These are phyloP conservation scores for Pyrenochaeta sp. DNA, from an alignment of 2,329 filamentous ascomycete species.

Conservation along the genomic window DNA sequence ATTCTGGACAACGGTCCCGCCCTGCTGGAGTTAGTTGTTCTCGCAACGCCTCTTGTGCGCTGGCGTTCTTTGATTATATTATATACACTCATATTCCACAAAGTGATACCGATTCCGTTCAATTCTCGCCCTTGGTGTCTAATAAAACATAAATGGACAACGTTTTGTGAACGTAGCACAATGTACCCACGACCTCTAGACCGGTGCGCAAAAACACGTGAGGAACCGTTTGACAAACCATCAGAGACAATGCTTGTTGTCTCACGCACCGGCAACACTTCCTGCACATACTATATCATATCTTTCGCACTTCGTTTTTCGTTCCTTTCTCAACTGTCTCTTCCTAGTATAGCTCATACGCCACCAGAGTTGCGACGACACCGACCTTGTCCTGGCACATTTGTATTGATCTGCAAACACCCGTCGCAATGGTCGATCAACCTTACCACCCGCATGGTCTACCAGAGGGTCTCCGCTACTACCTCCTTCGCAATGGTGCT, in stretches of 20 bases:
- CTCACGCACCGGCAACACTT: slow-evolving; percentile 17
- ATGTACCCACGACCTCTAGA: neutral
- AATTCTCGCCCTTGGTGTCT: too few relatives aligned
- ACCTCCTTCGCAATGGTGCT: slow-evolving; percentile 47
- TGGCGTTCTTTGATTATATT: too few relatives aligned
- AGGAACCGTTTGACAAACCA: slow-evolving; percentile 6
- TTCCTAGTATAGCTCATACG: neutral
- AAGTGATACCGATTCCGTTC: too few relatives aligned
- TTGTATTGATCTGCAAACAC: neutral
- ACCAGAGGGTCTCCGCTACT: slow-evolving; percentile 40
- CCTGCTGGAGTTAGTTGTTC: too few relatives aligned
- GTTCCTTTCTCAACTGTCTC: neutral
- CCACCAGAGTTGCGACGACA: neutral
- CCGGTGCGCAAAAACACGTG: neutral
- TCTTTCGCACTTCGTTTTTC: neutral
- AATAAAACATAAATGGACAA: neutral
- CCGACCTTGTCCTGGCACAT: too few relatives aligned
- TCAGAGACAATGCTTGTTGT: slow-evolving; percentile 19
- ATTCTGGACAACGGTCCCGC: too few relatives aligned
- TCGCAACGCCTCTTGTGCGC: too few relatives aligned
- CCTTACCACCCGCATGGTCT: slow-evolving; percentile 1
- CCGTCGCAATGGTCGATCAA: slow-evolving; percentile 14
- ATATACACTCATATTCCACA: too few relatives aligned
- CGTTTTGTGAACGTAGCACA: neutral
- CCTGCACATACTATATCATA: too few relatives aligned